Percentiles rank a stretch among this genome's conserved stretches.
Conservation (phyloP, 768 basidiomycete species). For the Mycena belliarum region DNA sequence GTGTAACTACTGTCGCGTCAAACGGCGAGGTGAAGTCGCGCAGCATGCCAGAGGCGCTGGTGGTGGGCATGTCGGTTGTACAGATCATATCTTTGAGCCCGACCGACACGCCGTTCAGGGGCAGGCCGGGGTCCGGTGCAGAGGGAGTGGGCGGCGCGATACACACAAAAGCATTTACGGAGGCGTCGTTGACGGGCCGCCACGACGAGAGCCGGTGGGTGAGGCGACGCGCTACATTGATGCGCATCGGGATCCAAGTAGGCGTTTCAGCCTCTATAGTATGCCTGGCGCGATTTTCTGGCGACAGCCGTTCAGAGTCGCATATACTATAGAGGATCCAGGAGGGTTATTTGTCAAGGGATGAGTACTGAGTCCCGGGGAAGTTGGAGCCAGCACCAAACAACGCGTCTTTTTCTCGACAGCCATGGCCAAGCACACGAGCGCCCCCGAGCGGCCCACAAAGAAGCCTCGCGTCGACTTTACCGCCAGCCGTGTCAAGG, state of each 20-base stretch:
- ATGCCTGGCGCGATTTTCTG: no score
- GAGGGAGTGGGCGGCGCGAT: conserved; percentile 22
- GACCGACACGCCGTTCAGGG: conserved; percentile 49
- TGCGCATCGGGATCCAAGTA: no score
- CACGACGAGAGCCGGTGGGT: conserved; percentile 23
- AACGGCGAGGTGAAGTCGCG: conserved; percentile 73
- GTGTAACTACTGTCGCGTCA: conserved; percentile 80
- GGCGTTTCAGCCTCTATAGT: no score
- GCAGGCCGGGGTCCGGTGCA: conserved; percentile 17
- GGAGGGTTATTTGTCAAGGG: no score
- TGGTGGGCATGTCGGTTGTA: conserved; percentile 59
- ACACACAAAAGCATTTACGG: conserved; percentile 59
- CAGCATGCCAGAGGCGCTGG: conserved; percentile 81
- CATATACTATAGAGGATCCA: no score
- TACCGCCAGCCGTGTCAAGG: conserved; percentile 21
- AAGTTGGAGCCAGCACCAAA: not conserved
- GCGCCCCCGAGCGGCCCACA: conserved; percentile 22
- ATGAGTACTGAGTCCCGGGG: no score
- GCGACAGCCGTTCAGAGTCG: no score
- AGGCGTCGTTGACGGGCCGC: conserved; percentile 36
- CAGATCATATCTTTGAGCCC: conserved; percentile 91
- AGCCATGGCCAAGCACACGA: conserved; percentile 11
- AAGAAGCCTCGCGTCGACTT: conserved; percentile 30
- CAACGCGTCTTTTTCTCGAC: not conserved
- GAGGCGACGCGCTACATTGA: not conserved